Conservation (phyloP, 2,329 filamentous ascomycete species). For the Fusarium sublunatum region DNA sequence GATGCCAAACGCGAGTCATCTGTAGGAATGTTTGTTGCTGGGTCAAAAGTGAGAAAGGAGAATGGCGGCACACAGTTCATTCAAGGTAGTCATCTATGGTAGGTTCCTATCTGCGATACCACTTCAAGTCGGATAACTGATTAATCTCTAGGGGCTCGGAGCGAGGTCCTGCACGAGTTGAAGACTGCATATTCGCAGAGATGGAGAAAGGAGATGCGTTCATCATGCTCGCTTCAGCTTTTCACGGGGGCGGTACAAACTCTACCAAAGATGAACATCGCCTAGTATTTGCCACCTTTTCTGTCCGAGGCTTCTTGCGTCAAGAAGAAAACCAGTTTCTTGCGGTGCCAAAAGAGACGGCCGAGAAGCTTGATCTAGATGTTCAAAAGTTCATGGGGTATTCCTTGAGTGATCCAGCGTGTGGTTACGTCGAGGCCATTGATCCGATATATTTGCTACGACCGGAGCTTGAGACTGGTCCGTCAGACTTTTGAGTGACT, state of each 20-base stretch:
- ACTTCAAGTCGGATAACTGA: background rate
- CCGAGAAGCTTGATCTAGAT: slow-evolving; percentile 12
- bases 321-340: slow-evolving; percentile 36
- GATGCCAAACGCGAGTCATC: slow-evolving; percentile 8
- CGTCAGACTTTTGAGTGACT: slow-evolving; percentile 7
- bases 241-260: slow-evolving; percentile 27
- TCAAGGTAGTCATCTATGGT: slow-evolving; percentile 27
- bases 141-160: background rate
- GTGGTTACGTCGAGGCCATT: slow-evolving; percentile 30
- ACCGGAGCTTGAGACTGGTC: slow-evolving; percentile 18
- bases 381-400: slow-evolving; percentile 32
- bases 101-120: background rate
- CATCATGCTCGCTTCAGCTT: slow-evolving; percentile 31
- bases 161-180: slow-evolving; percentile 12
- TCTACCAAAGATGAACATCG: slow-evolving; percentile 23
- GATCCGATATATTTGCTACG: slow-evolving; percentile 32
- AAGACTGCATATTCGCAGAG: slow-evolving; percentile 25
- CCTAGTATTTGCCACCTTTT: slow-evolving; percentile 19
- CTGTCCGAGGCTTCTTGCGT: slow-evolving; percentile 15
- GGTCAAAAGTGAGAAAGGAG: slow-evolving; percentile 11
- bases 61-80: slow-evolving; percentile 34
- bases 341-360: slow-evolving; percentile 9
- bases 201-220: slow-evolving; percentile 34
- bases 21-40: slow-evolving; percentile 12
- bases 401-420: slow-evolving; percentile 28